Evolutionary conservation across 2,329 filamentous ascomycete species (phyloP), one percentile per base, ranked within the genome.

Genomic region (Pseudocercospora fuligena): DNA sequence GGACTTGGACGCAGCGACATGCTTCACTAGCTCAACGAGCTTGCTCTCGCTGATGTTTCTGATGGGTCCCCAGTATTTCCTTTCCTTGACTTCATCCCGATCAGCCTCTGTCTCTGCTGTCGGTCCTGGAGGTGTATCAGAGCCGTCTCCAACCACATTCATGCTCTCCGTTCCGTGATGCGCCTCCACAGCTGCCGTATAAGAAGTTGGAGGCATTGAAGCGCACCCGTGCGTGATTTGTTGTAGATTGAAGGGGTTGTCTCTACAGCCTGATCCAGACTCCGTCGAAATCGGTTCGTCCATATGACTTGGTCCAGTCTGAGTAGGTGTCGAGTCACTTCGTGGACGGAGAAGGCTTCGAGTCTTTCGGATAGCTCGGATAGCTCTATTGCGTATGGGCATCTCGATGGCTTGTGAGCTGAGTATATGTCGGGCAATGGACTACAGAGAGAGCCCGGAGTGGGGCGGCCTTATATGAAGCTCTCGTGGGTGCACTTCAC

Each of bases 51-150:
- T 36, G 27, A 70, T 64, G 12, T 54, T 29, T 53, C 54, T 62
- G 14, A 62, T 64, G 7, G 66, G 66, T 16, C 68, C 68, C 68
- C 68, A 70, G 29, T 70, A 70, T n/a, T 64, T 23, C 8, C 29
- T 25, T 46, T 68, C 60, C 16, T 62, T 9, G 3, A 19, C 16
- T 51, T 51, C 9, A 14, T 16, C 21, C 14, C 5, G 47, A 51
- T 16, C 47, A 23, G 9, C 25, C 19, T 23, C 9, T 12, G 21
- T 23, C 47, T 23, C 47, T 11, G 19, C 11, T 2, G 8, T 51
- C 11, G 47, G 5, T 23, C 5, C 14, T 49, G 46, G n/a, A 14
- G 47, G 27, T 25, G 19, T 2, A 27, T 16, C 47, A 23, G 19
- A 27, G 21, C 25, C 14, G 47, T 16, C 19, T 5, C 11, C 47